phyloP scores from a whole-genome alignment of 768 basidiomycete genomes.

The Mycena pura region DNA sequence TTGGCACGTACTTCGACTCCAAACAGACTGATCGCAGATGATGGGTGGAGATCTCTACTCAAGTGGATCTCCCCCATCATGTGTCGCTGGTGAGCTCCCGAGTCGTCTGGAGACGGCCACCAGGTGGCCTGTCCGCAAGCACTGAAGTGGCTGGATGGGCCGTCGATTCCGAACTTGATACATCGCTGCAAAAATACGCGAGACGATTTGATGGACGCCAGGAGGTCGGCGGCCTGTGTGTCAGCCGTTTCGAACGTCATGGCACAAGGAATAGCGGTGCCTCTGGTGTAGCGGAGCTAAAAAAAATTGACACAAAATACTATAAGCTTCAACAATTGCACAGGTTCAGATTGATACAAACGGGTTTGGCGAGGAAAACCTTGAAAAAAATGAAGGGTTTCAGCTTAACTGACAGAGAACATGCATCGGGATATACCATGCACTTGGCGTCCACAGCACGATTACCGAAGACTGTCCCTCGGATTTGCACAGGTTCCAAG shows the following conservation, averaged over 20 bases:
- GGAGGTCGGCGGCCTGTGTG: constrained; percentile 17
- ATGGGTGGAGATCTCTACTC: constrained; percentile 11
- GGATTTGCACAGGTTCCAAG: constrained; percentile 4
- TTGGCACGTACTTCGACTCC: constrained; percentile 9
- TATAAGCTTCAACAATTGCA: no score
- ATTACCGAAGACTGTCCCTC: constrained; percentile 8
- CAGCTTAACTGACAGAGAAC: neutral
- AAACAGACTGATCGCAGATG: constrained; percentile 4
- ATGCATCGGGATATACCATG: neutral
- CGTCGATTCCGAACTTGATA: constrained; percentile 1
- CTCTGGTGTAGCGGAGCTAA: constrained; percentile 20
- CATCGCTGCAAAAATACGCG: constrained; percentile 13
- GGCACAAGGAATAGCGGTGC: constrained; percentile 15
- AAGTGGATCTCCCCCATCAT: constrained; percentile 18
- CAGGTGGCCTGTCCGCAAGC: constrained; percentile 19
- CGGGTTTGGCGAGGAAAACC: constrained; percentile 24
- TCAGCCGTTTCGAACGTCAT: constrained; percentile 20
- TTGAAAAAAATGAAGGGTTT: neutral
- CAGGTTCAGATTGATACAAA: no score
- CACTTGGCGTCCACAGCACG: constrained; percentile 15
- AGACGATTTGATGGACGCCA: constrained; percentile 13
- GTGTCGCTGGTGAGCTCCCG: neutral
- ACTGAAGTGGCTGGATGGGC: neutral
- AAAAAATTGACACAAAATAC: no score
- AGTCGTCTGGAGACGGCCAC: constrained; percentile 18